Evolutionary conservation across 208 protist species (phyloP), one percentile per base, ranked within the genome.

Genomic region (Trypanosoma melophagium): DNA sequence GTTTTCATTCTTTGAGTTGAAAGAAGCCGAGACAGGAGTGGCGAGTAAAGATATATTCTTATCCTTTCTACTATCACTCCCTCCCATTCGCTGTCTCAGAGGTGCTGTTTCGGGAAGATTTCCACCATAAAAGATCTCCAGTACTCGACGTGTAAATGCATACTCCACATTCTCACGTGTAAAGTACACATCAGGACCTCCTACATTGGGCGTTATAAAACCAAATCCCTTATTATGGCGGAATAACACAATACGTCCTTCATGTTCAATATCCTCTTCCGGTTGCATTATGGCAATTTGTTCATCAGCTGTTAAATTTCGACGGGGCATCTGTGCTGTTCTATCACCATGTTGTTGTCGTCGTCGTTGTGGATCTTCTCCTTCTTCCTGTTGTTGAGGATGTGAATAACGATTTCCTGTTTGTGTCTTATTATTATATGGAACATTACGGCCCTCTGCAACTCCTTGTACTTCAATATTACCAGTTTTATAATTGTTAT

Each of bases 171-270:
- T 76, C 60, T 89, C 76, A 13, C 69, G 69, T 13, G 80, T 83
- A 57, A 95, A 95, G 80, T 92, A 95, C 7, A 95, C 77, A 66
- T 95, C 89, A 0, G 89, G 89, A 3, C 86, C 86, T 12, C 89
- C 89, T 2, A 88, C 12, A 44, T 87, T 80, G 3, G 89, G 86
- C 17, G 81, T 62, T 56, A 95, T 69, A 56, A 95, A 95, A 54
- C 89, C 89, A 66, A 91, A 95, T 45, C 74, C 78, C 44, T 90
- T 90, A 22, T 58, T 69, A 13, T 70, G 62, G 10, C 84, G 84
- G 35, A 90, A 86, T 76, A 88, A 83, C 51, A 81, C 89, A 57
- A 81, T 88, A 22, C 60, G 38, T 8, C 89, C 89, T 7, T 66
- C 60, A 74, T 91, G 84, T 19, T 82, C 56, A 16, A 57, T 72